Conservation (phyloP, 176 grass and related monocot species). For the Carex parvula region DNA sequence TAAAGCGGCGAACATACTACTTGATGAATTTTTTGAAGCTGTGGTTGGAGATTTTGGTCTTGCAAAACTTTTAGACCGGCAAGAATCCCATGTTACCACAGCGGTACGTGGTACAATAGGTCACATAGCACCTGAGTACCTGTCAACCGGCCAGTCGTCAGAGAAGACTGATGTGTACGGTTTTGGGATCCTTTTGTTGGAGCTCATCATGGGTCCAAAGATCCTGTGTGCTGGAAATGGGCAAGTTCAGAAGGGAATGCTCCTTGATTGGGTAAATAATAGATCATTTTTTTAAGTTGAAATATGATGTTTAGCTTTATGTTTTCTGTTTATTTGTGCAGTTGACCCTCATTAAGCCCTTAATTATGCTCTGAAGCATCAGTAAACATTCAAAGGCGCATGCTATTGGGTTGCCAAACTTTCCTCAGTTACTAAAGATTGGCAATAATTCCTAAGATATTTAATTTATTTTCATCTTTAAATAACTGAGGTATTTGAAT, state of each 20-base stretch:
- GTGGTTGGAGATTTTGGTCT: slow-evolving; percentile 95
- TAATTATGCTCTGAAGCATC: neutral
- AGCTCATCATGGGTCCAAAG: slow-evolving; percentile 86
- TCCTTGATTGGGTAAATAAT: slow-evolving; percentile 79
- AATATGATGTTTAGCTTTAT: neutral
- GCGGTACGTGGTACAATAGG: slow-evolving; percentile 88
- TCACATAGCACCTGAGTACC: slow-evolving; percentile 95
- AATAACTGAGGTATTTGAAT: neutral
- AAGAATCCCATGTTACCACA: slow-evolving; percentile 93
- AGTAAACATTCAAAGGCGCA: neutral
- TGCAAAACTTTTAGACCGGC: slow-evolving; percentile 85
- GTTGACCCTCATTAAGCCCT: neutral
- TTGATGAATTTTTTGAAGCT: slow-evolving; percentile 85
- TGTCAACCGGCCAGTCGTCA: slow-evolving; percentile 93
- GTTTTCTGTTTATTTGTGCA: neutral
- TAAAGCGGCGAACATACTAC: slow-evolving; percentile 92
- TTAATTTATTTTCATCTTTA: neutral
- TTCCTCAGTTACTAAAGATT: neutral
- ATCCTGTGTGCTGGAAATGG: slow-evolving; percentile 68
- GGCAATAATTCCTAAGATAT: neutral
- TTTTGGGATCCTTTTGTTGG: slow-evolving; percentile 93
- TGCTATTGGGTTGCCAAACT: neutral
- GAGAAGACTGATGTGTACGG: slow-evolving; percentile 97
- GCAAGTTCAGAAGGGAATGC: slow-evolving; percentile 80
- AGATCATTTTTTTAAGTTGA: slow-evolving; percentile 4